phyloP scores from a whole-genome alignment of 169 alveolate species.

The Cryptosporidium parvum region DNA sequence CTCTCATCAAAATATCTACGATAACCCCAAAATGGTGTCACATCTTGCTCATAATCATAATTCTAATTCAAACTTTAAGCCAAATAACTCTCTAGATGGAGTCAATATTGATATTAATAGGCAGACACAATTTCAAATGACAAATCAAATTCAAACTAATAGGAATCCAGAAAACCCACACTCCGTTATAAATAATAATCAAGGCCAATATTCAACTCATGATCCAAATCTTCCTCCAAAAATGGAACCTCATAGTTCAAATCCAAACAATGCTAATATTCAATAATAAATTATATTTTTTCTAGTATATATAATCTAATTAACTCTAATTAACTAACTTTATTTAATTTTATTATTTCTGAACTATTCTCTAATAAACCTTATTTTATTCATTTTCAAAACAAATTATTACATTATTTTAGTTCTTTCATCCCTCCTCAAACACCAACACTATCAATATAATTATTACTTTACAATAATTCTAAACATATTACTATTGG shows the following conservation, averaged over 20 bases:
- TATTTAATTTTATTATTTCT: not conserved
- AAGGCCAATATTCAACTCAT: not conserved
- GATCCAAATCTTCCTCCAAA: conserved; percentile 16
- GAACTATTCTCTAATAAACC: not conserved
- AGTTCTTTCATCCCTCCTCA: not conserved
- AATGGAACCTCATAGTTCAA: not conserved
- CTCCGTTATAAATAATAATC: not conserved
- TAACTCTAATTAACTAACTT: not conserved
- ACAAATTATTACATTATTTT: not conserved
- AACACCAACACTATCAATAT: not conserved
- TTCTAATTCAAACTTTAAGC: not conserved
- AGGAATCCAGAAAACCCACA: conserved; percentile 4
- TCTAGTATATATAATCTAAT: conserved; percentile 1
- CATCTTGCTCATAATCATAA: not conserved
- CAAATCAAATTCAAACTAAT: not conserved
- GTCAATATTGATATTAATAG: not conserved
- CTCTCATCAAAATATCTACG: conserved; percentile 2
- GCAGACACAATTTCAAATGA: conserved; percentile 1
- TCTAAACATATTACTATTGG: not conserved
- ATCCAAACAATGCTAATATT: not conserved
- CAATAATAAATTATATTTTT: conserved; percentile 1
- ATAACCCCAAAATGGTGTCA: not conserved
- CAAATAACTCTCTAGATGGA: not conserved
- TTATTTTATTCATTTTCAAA: not conserved
- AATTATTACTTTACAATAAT: too few species aligned